phyloP scores from a whole-genome alignment of 257 asterid genomes.

The Capsicum pubescens region DNA sequence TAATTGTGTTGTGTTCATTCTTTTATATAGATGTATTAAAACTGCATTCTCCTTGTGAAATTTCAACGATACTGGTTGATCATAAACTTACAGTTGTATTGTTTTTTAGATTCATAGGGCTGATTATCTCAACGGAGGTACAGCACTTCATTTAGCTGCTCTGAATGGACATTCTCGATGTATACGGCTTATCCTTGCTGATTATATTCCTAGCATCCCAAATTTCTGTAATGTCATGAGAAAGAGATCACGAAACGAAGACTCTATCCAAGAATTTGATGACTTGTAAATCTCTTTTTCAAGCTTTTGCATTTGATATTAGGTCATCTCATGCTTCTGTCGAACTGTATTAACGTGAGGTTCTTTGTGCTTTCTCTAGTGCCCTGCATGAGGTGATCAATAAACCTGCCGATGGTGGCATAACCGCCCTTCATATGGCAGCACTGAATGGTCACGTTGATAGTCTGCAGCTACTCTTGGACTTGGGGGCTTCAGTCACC shows the following conservation, averaged over 20 bases:
- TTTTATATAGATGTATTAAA: too few species aligned
- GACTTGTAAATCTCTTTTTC: constrained; percentile 33
- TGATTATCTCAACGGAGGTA: constrained; percentile 88
- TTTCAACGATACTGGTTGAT: too few species aligned
- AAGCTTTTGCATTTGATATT: not conserved
- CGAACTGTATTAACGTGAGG: not conserved
- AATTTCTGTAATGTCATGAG: constrained; percentile 58
- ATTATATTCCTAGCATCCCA: constrained; percentile 77
- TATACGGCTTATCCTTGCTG: constrained; percentile 81
- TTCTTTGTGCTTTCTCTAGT: constrained; percentile 43
- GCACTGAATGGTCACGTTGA: constrained; percentile 82
- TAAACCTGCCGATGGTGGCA: constrained; percentile 88
- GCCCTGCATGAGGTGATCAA: constrained; percentile 67
- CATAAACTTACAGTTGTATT: constrained; percentile 33
- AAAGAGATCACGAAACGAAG: constrained; percentile 51
- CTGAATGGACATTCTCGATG: constrained; percentile 82
- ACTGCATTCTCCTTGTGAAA: too few species aligned
- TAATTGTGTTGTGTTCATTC: too few species aligned
- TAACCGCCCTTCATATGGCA: constrained; percentile 93
- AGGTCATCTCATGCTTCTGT: not conserved
- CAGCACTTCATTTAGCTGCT: constrained; percentile 92
- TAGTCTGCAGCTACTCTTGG: constrained; percentile 76
- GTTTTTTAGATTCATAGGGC: constrained; percentile 72
- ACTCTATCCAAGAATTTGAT: constrained; percentile 57
- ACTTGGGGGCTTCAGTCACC: constrained; percentile 75